Evolutionary conservation across 2,329 filamentous ascomycete genomes (phyloP).

Genomic region (Talaromyces sp.): DNA sequence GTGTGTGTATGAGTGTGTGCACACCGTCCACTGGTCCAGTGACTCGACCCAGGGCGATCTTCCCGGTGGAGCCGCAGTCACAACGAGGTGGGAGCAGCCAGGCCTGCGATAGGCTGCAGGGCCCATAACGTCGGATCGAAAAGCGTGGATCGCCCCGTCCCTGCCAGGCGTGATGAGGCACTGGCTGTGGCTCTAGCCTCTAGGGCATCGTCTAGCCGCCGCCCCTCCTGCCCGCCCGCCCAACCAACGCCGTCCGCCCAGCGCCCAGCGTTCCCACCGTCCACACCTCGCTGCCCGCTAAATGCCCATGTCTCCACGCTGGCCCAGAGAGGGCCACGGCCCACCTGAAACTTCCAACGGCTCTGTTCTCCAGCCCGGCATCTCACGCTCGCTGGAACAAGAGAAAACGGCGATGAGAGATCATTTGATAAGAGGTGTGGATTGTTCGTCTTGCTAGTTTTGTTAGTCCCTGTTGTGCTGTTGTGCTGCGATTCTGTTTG

Average conservation of each 20-base stretch:
- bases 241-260: background rate
- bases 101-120: background rate
- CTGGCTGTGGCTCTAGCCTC: background rate
- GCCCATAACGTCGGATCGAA: conserved; percentile 6
- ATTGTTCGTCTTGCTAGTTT: background rate
- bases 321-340: background rate
- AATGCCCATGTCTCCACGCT: background rate
- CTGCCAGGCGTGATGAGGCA: conserved; percentile 3
- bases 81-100: background rate
- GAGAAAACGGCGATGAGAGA: background rate
- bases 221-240: background rate
- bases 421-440: background rate
- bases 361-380: background rate
- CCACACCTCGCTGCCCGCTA: background rate
- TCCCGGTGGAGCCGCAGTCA: background rate
- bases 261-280: background rate
- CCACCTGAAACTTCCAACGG: conserved; percentile 8
- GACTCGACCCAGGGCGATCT: background rate
- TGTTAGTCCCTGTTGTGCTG: background rate
- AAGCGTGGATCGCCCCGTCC: conserved; percentile 11
- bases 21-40: no score
- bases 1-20: no score
- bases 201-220: background rate
- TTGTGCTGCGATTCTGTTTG: background rate
- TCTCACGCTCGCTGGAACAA: background rate